Evolutionary conservation across 805 yeast genomes (phyloP).

Genomic region (Wickerhamomyces bisporus): DNA sequence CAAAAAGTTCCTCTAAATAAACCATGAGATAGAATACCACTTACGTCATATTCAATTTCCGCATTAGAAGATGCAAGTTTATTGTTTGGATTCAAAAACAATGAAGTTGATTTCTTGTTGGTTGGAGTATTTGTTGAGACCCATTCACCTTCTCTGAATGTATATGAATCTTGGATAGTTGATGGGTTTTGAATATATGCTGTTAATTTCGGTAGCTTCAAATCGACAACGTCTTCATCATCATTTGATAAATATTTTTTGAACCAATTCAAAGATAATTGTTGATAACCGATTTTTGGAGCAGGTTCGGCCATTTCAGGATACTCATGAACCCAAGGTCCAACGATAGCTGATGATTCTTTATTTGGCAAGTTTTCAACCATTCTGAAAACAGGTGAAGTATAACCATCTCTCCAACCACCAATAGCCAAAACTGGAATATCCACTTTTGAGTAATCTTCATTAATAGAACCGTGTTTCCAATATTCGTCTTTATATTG

Average conservation of each 20-base stretch:
- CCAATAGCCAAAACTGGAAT: slow-evolving; percentile 41
- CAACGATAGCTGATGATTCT: slow-evolving; percentile 31
- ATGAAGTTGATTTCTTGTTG: slow-evolving; percentile 10
- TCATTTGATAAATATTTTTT: slow-evolving; percentile 31
- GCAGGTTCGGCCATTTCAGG: slow-evolving; percentile 44
- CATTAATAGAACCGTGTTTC: slow-evolving; percentile 44
- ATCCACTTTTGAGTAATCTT: slow-evolving; percentile 33
- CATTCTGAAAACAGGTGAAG: slow-evolving; percentile 40
- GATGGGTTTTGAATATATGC: slow-evolving; percentile 41
- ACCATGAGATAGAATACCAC: slow-evolving; percentile 37
- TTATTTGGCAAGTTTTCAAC: slow-evolving; percentile 33
- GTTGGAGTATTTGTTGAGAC: slow-evolving; percentile 23
- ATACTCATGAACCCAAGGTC: slow-evolving; percentile 47
- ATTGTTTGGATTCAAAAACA: slow-evolving; percentile 13
- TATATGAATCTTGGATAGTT: slow-evolving; percentile 33
- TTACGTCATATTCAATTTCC: slow-evolving; percentile 16
- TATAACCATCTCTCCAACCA: slow-evolving; percentile 46
- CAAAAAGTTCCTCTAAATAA: slow-evolving; percentile 40
- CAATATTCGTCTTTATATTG: slow-evolving; percentile 41
- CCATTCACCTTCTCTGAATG: slow-evolving; percentile 36
- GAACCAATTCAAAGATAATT: slow-evolving; percentile 38
- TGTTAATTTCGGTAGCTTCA: slow-evolving; percentile 30
- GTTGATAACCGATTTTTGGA: slow-evolving; percentile 40
- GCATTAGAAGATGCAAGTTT: slow-evolving; percentile 1
- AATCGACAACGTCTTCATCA: slow-evolving; percentile 16